Percentiles rank a stretch among this genome's conserved stretches.
phyloP scores from a whole-genome alignment of 371 early-diverging fungal genomes.

The Mycotypha africana region DNA sequence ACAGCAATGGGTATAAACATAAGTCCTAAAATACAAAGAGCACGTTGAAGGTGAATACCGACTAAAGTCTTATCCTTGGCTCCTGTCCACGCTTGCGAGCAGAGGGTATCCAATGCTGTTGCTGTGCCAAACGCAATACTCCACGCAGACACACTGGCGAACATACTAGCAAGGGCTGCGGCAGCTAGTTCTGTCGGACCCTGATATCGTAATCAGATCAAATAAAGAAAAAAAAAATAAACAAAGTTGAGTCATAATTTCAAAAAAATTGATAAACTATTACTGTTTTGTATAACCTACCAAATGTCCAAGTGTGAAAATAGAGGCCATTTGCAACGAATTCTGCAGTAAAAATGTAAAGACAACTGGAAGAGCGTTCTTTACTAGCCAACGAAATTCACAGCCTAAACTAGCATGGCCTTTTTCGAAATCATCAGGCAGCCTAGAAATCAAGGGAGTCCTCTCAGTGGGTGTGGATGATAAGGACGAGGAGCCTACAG shows the following conservation, averaged over 20 bases:
- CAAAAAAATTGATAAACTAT: too few species aligned
- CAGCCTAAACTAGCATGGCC: constrained; percentile 1
- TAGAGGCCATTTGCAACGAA: constrained; percentile 51
- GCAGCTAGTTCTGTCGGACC: constrained; percentile 72
- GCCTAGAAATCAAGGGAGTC: constrained; percentile 10
- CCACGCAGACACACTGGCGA: constrained; percentile 75
- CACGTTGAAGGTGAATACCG: constrained; percentile 82
- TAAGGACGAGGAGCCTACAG: constrained; percentile 14
- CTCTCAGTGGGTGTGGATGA: constrained; percentile 21
- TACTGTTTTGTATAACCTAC: constrained; percentile 19
- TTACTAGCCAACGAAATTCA: constrained; percentile 32
- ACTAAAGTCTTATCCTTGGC: constrained; percentile 61
- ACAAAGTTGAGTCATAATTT: background rate
- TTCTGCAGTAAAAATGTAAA: constrained; percentile 56
- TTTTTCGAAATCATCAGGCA: constrained; percentile 1
- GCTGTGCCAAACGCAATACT: constrained; percentile 66
- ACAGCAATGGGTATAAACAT: constrained; percentile 66
- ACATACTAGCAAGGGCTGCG: constrained; percentile 68
- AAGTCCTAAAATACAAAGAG: constrained; percentile 59
- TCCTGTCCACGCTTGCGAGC: constrained; percentile 82
- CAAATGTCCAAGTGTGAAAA: constrained; percentile 54
- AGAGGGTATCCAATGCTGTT: constrained; percentile 81
- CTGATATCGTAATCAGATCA: constrained; percentile 1
- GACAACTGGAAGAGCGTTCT: constrained; percentile 45
- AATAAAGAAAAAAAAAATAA: background rate